Percentiles rank a stretch among this genome's conserved stretches.
Conservation (phyloP, 2,329 filamentous ascomycete species). For the Fusarium multiceps region DNA sequence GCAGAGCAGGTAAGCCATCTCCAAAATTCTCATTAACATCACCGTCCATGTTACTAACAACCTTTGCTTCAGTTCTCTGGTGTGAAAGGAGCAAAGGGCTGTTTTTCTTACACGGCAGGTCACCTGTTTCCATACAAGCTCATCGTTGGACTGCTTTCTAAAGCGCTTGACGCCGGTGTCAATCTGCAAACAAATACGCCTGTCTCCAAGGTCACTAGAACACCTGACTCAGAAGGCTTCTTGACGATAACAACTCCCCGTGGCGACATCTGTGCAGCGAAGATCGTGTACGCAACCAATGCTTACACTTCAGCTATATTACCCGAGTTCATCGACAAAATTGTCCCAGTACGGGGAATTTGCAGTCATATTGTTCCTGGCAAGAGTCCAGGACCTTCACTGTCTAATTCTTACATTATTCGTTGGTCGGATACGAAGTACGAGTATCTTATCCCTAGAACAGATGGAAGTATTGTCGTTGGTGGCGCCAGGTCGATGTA, state of each 20-base stretch:
- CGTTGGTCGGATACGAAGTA: conserved; percentile 12
- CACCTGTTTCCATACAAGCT: conserved; percentile 9
- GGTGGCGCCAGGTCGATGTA: neutral
- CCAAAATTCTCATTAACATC: too few species aligned
- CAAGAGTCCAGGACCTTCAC: neutral
- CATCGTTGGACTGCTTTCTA: neutral
- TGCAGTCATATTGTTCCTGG: conserved; percentile 2
- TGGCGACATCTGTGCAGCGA: neutral
- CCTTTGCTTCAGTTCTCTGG: neutral
- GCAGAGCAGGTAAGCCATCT: neutral
- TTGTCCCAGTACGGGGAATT: conserved; percentile 2
- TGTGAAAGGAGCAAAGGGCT: neutral
- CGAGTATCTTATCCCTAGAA: conserved; percentile 4
- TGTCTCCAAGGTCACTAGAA: neutral
- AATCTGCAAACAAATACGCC: conserved; percentile 1
- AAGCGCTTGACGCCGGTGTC: neutral
- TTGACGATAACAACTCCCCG: neutral
- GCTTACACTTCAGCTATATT: neutral
- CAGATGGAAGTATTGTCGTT: neutral
- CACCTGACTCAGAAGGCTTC: neutral
- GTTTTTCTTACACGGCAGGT: neutral
- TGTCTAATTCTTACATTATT: neutral
- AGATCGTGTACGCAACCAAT: neutral
- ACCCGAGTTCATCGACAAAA: neutral
- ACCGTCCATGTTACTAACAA: neutral